Conservation (phyloP, 73 alveolate genomes). For the Paramecium sonneborni region DNA sequence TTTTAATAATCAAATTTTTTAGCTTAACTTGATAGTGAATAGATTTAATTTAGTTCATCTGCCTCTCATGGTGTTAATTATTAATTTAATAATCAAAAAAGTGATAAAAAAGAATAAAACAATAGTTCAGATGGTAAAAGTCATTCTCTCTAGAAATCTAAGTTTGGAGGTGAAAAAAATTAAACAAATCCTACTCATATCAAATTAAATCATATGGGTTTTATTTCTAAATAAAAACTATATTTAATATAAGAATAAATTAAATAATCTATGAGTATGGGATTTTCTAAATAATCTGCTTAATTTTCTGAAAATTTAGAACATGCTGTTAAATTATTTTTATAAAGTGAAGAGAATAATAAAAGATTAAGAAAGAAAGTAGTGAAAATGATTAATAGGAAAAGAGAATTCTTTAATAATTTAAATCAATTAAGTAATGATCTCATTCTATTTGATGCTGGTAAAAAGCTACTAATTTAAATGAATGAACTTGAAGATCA, state of each 20-base stretch:
- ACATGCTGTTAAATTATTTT: conserved; percentile 51
- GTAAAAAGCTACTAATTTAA: neutral
- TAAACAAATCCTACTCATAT: neutral
- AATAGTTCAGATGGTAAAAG: neutral
- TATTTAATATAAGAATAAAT: neutral
- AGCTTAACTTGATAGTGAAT: neutral
- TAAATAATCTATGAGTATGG: neutral
- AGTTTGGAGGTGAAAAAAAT: neutral
- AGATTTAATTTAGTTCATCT: neutral
- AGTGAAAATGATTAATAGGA: neutral
- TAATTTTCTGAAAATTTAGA: neutral
- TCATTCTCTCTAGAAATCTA: neutral
- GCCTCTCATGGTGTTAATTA: neutral
- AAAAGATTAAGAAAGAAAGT: neutral
- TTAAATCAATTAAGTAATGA: neutral
- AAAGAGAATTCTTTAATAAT: conserved; percentile 2
- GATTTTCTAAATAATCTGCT: neutral
- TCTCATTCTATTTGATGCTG: neutral
- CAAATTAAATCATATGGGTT: neutral
- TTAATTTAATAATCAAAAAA: neutral
- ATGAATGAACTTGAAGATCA: neutral
- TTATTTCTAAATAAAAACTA: neutral
- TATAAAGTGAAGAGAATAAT: neutral
- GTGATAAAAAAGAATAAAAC: neutral
- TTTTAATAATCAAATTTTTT: conserved; percentile 34